phyloP scores from a whole-genome alignment of 1,284 basidiomycete genomes.

The Ustilago esculenta region DNA sequence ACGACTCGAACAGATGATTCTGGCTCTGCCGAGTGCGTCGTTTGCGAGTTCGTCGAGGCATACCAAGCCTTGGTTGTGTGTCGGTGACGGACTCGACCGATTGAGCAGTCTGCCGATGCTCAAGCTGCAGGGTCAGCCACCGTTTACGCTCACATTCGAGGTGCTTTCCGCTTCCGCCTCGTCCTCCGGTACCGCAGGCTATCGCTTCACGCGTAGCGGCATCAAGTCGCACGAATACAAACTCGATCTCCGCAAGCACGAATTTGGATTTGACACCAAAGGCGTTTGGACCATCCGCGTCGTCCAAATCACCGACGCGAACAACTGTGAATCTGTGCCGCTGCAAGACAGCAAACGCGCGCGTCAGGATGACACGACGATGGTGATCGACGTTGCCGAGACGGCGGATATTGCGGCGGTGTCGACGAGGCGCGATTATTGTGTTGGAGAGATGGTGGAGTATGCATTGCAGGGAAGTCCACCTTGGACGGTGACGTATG shows the following conservation, averaged over 20 bases:
- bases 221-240: slow-evolving; percentile 77
- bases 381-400: slow-evolving; percentile 80
- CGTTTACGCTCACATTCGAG: slow-evolving; percentile 83
- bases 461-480: slow-evolving; percentile 93
- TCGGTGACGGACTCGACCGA: slow-evolving; percentile 54
- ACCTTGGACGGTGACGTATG: slow-evolving; percentile 94
- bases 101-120: slow-evolving; percentile 67
- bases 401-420: slow-evolving; percentile 89
- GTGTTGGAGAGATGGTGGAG: slow-evolving; percentile 87
- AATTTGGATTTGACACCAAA: slow-evolving; percentile 80
- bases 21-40: slow-evolving; percentile 44
- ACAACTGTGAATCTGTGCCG: slow-evolving; percentile 44
- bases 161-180: slow-evolving; percentile 64
- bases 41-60: slow-evolving; percentile 26
- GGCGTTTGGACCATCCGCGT: slow-evolving; percentile 73
- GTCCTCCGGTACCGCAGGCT: slow-evolving; percentile 58
- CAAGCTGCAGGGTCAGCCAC: slow-evolving; percentile 77
- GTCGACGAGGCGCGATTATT: slow-evolving; percentile 81
- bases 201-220: slow-evolving; percentile 72
- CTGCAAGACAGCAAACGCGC: slow-evolving; percentile 9
- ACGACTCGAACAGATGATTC: slow-evolving; percentile 57
- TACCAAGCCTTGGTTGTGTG: slow-evolving; percentile 76
- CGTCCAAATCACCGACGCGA: slow-evolving; percentile 49
- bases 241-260: slow-evolving; percentile 79
- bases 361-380: slow-evolving; percentile 14